Conservation (phyloP, 345 rosid genomes). For the Mercurialis annua region DNA sequence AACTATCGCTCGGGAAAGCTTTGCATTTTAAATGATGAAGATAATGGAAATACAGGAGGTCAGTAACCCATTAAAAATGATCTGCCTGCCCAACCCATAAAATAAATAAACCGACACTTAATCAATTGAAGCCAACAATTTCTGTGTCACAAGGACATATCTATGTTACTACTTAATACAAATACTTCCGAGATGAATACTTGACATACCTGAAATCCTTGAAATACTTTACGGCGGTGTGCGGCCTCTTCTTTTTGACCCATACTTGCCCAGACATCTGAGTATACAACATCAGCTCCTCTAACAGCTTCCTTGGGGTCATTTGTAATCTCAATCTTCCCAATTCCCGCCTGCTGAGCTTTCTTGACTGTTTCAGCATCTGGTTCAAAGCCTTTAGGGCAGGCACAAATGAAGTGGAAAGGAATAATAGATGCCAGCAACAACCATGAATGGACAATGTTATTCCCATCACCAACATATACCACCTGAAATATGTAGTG, state of each 20-base stretch:
- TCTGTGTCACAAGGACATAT: background rate
- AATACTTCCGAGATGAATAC: background rate
- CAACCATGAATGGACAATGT: slow-evolving; percentile 94
- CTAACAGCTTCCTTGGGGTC: slow-evolving; percentile 84
- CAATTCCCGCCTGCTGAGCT: slow-evolving; percentile 67
- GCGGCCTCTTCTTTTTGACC: slow-evolving; percentile 98
- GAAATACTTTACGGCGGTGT: slow-evolving; percentile 64
- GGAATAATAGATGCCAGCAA: slow-evolving; percentile 88
- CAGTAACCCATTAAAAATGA: background rate
- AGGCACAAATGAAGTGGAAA: slow-evolving; percentile 91
- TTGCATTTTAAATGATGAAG: background rate
- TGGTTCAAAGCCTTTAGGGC: slow-evolving; percentile 89
- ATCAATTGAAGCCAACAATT: background rate
- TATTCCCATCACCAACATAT: slow-evolving; percentile 95
- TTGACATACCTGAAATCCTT: slow-evolving; percentile 79
- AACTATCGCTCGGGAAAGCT: background rate
- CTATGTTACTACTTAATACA: background rate
- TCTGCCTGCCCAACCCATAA: background rate
- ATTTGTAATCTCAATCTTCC: slow-evolving; percentile 86
- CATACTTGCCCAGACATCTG: slow-evolving; percentile 99
- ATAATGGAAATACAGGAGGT: background rate
- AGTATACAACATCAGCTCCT: slow-evolving; percentile 96
- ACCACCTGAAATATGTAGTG: slow-evolving; percentile 59
- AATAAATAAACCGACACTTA: background rate
- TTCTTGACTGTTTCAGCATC: slow-evolving; percentile 68